Evolutionary conservation across 257 asterid species (phyloP).

Genomic region (Plantago major): DNA sequence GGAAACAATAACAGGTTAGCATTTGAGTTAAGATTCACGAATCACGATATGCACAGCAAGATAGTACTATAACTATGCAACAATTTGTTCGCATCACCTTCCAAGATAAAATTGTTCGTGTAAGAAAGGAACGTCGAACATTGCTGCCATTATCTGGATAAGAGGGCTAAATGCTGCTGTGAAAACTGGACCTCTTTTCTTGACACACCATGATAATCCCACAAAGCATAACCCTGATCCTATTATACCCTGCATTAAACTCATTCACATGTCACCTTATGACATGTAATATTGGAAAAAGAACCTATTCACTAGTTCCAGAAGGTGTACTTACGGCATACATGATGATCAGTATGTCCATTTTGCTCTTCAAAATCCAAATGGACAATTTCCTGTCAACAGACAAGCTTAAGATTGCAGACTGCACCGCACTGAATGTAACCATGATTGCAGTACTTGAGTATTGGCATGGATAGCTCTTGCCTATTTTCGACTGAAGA

Average conservation of each 20-base stretch:
- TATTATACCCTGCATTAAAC: conserved; percentile 53
- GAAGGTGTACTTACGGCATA: conserved; percentile 44
- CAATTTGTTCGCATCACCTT: conserved; percentile 27
- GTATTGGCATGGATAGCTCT: conserved; percentile 63
- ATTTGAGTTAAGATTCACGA: background rate
- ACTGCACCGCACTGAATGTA: conserved; percentile 59
- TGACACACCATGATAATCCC: conserved; percentile 88
- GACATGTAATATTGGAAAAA: background rate
- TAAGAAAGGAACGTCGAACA: conserved; percentile 51
- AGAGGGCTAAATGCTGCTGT: conserved; percentile 78
- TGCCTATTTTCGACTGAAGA: conserved; percentile 47
- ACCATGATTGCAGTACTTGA: conserved; percentile 71
- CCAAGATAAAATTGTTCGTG: conserved; percentile 77
- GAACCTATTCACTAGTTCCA: too few species aligned
- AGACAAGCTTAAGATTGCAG: conserved; percentile 41
- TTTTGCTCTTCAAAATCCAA: conserved; percentile 43
- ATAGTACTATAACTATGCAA: background rate
- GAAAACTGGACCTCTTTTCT: conserved; percentile 69
- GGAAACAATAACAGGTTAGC: background rate
- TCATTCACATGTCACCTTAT: background rate
- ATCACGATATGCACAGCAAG: too few species aligned
- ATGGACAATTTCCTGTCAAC: conserved; percentile 37
- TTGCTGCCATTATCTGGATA: conserved; percentile 60
- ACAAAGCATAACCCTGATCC: conserved; percentile 78
- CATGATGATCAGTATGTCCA: conserved; percentile 39